A percentile compares a stretch with the other conserved stretches of the same genome.
Evolutionary conservation across 495 filamentous ascomycete species (phyloP).

Genomic region (Hypomontagnella submonticulosa): DNA sequence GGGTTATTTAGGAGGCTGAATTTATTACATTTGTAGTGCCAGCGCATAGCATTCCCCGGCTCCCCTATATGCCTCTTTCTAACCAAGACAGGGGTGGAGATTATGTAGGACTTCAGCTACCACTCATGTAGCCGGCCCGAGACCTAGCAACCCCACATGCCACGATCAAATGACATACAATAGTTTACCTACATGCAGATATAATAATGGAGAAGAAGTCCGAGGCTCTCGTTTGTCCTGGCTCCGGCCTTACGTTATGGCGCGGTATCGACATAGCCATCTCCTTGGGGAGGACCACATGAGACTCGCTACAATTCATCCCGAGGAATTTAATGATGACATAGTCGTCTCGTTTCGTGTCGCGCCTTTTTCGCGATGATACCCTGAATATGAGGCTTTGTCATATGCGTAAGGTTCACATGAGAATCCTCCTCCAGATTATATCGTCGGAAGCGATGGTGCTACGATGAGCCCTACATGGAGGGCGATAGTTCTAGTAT

Average conservation of each 20-base stretch:
- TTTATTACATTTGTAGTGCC: too few relatives aligned
- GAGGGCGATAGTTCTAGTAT: background rate
- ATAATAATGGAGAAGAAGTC: too few relatives aligned
- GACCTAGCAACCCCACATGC: too few relatives aligned
- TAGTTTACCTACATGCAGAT: too few relatives aligned
- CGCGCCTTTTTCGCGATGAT: background rate
- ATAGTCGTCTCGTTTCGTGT: conserved; percentile 16
- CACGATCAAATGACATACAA: too few relatives aligned
- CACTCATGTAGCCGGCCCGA: too few relatives aligned
- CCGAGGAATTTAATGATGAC: conserved; percentile 7
- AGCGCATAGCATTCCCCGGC: too few relatives aligned
- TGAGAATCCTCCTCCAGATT: background rate
- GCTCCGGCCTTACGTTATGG: conserved; percentile 5
- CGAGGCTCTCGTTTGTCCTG: too few relatives aligned
- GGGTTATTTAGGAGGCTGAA: too few relatives aligned
- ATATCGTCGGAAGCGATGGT: background rate
- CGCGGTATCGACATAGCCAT: conserved; percentile 3
- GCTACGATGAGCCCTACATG: background rate
- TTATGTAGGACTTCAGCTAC: too few relatives aligned
- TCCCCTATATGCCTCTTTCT: too few relatives aligned
- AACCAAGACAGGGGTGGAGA: too few relatives aligned
- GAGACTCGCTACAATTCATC: conserved; percentile 21
- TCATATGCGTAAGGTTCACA: conserved; percentile 28
- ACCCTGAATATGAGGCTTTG: conserved; percentile 22
- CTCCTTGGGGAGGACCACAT: conserved; percentile 16